Percentiles rank a stretch among this genome's conserved stretches.
These are phyloP conservation scores for Rusavskia elegans DNA, from an alignment of 495 filamentous ascomycete genomes.

Conservation along the genomic window DNA sequence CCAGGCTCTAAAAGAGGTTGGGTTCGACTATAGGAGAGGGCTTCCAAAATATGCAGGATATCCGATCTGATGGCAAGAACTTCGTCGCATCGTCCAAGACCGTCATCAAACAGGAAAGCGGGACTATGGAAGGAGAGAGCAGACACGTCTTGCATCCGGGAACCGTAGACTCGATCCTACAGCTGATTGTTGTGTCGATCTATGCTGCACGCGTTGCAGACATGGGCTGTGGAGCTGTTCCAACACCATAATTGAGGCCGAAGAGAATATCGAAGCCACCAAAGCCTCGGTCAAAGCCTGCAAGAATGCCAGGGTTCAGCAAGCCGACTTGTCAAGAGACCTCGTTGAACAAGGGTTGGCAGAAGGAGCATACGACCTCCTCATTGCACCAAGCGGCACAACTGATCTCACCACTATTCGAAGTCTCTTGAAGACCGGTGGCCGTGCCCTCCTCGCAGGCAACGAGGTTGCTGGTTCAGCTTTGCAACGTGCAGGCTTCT, in stretches of 20 bases:
- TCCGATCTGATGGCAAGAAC: slow-evolving; percentile 14
- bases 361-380: not conserved
- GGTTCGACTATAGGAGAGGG: slow-evolving; percentile 23
- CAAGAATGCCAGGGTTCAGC: not conserved
- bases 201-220: slow-evolving; percentile 15
- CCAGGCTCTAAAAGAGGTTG: slow-evolving; percentile 17
- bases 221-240: slow-evolving; percentile 21
- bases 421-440: no score
- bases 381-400: no score
- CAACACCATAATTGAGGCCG: not conserved
- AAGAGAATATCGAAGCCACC: no score
- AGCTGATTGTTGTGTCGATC: slow-evolving; percentile 21
- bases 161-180: slow-evolving; percentile 7
- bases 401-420: no score
- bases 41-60: slow-evolving; percentile 16
- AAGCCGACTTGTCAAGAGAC: slow-evolving; percentile 1
- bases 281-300: no score
- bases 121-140: slow-evolving; percentile 18
- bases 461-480: no score
- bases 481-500: no score
- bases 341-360: not conserved
- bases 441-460: no score
- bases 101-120: slow-evolving; percentile 10
- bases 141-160: slow-evolving; percentile 23
- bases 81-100: slow-evolving; percentile 5